Conservation (phyloP, 768 basidiomycete species). For the Mycena crocata region DNA sequence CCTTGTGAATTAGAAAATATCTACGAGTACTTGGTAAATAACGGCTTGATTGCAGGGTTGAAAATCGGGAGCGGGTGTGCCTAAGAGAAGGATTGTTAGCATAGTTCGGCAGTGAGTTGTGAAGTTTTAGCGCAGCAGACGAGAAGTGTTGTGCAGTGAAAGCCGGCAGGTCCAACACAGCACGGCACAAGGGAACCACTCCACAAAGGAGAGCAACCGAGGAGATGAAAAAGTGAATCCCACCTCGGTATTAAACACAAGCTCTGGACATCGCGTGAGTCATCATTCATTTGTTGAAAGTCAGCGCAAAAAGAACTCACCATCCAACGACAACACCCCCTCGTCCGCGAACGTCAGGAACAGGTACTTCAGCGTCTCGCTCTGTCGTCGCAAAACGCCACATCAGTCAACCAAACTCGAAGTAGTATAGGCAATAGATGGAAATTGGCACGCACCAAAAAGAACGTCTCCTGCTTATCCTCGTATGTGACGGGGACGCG, state of each 20-base stretch:
- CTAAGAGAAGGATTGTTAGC: neutral
- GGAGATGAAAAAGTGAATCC: slow-evolving; percentile 7
- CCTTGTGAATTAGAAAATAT: neutral
- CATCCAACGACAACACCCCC: slow-evolving; percentile 63
- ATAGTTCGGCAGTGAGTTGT: no score
- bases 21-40: slow-evolving; percentile 18
- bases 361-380: slow-evolving; percentile 81
- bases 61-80: slow-evolving; percentile 24
- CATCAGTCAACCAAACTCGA: neutral
- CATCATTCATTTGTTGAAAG: neutral
- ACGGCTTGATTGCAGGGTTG: slow-evolving; percentile 18
- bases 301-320: slow-evolving; percentile 49
- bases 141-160: no score
- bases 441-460: slow-evolving; percentile 60
- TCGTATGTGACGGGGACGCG: slow-evolving; percentile 63
- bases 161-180: no score
- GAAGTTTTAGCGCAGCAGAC: no score
- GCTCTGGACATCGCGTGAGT: slow-evolving; percentile 52
- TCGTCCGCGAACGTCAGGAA: slow-evolving; percentile 78
- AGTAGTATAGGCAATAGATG: neutral
- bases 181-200: no score
- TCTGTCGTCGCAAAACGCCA: slow-evolving; percentile 57
- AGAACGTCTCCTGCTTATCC: slow-evolving; percentile 87
- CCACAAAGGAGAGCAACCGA: neutral
- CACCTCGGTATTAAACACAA: slow-evolving; percentile 87